Conservation (phyloP, 2,329 filamentous ascomycete genomes). For the Penicillium sp. region DNA sequence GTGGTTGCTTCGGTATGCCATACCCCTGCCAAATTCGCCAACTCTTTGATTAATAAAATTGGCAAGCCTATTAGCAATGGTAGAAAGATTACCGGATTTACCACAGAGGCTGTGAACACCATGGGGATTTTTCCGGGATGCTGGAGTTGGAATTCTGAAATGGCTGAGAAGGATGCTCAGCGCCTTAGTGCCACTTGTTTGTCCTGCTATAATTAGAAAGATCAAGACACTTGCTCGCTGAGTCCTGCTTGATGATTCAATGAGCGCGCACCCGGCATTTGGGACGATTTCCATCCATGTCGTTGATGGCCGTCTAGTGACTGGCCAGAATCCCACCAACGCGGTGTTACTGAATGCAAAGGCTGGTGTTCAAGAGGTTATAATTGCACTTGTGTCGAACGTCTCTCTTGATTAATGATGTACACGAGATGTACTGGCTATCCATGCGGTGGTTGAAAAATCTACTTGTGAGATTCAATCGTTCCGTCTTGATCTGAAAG, state of each 20-base stretch:
- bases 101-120: slow-evolving; percentile 40
- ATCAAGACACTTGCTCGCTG: too few relatives aligned
- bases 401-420: too few relatives aligned
- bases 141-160: slow-evolving; percentile 33
- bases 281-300: slow-evolving; percentile 35
- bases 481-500: too few relatives aligned
- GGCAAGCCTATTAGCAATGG: slow-evolving; percentile 42
- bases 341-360: slow-evolving; percentile 40
- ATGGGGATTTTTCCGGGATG: slow-evolving; percentile 39
- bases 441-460: too few relatives aligned
- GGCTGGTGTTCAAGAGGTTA: slow-evolving; percentile 44
- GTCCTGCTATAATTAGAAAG: slow-evolving; percentile 11
- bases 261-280: slow-evolving; percentile 28
- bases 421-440: too few relatives aligned
- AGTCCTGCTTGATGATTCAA: slow-evolving; percentile 14
- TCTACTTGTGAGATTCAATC: too few relatives aligned
- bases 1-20: slow-evolving; percentile 49
- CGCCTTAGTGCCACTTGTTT: slow-evolving; percentile 36
- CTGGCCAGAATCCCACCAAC: slow-evolving; percentile 48
- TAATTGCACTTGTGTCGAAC: slow-evolving; percentile 10
- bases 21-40: slow-evolving; percentile 44
- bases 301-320: slow-evolving; percentile 45
- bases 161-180: slow-evolving; percentile 39
- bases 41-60: slow-evolving; percentile 36
- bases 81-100: slow-evolving; percentile 45